Evolutionary conservation across 768 basidiomycete genomes (phyloP).

Genomic region (Trametes cingulata): DNA sequence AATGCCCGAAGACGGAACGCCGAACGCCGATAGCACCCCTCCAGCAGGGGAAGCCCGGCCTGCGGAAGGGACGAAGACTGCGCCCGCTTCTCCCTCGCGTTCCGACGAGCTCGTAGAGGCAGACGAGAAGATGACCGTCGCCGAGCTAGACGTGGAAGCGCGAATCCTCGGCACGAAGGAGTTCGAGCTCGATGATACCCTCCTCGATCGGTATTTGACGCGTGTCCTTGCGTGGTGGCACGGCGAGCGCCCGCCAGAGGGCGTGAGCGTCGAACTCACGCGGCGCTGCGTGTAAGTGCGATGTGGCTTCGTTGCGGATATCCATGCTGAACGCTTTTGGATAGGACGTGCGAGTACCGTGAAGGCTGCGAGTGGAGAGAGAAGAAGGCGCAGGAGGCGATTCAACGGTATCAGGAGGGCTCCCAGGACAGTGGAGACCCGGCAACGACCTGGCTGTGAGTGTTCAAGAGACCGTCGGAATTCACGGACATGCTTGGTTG

Average conservation of each 20-base stretch:
- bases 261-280: slow-evolving; percentile 62
- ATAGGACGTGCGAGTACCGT: slow-evolving; percentile 71
- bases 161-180: slow-evolving; percentile 63
- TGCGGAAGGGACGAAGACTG: not conserved
- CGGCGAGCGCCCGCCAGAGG: slow-evolving; percentile 65
- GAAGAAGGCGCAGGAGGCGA: slow-evolving; percentile 47
- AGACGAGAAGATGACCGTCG: slow-evolving; percentile 10
- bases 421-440: too few relatives aligned
- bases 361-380: slow-evolving; percentile 80
- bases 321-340: slow-evolving; percentile 1
- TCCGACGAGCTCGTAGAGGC: slow-evolving; percentile 3
- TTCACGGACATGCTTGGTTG: too few relatives aligned
- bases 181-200: slow-evolving; percentile 53
- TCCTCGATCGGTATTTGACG: slow-evolving; percentile 55
- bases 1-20: not conserved
- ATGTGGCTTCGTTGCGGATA: not conserved
- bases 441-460: too few relatives aligned
- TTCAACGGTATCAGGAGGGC: not conserved
- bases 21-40: not conserved
- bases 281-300: slow-evolving; percentile 65
- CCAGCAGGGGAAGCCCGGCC: not conserved
- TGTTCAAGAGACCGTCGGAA: too few relatives aligned
- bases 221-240: slow-evolving; percentile 75
- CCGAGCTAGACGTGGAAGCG: slow-evolving; percentile 14
- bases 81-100: not conserved